Conservation (phyloP, 306 rosid genomes). For the Citrullus colocynthis region DNA sequence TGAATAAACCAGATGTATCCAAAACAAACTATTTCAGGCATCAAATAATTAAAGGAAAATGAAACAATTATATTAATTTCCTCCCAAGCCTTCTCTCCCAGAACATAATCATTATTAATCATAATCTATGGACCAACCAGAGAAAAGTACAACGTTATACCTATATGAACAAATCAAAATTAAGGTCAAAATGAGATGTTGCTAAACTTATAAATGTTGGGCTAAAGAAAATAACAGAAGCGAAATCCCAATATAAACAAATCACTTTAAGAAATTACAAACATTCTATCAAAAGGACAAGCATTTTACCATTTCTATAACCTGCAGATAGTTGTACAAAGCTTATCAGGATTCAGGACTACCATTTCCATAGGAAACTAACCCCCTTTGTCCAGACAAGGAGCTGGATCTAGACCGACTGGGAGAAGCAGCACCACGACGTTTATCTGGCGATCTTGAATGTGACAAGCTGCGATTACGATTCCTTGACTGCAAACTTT, state of each 20-base stretch:
- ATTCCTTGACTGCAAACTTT: conserved; percentile 30
- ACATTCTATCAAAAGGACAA: not conserved
- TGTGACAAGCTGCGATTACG: conserved; percentile 14
- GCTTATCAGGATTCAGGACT: conserved; percentile 36
- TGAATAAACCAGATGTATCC: no score
- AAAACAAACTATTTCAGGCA: no score
- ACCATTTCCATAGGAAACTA: conserved; percentile 79
- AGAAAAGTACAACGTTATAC: not conserved
- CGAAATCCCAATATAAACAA: not conserved
- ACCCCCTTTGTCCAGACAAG: conserved; percentile 54
- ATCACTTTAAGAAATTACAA: not conserved
- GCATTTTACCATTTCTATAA: not conserved
- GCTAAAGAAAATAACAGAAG: not conserved
- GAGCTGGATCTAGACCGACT: conserved; percentile 70
- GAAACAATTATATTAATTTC: not conserved
- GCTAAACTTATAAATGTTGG: not conserved
- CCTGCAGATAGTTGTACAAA: not conserved
- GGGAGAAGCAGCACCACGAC: conserved; percentile 30
- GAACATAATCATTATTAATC: not conserved
- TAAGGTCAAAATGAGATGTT: not conserved
- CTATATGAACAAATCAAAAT: not conserved
- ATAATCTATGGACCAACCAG: not conserved
- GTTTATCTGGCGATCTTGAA: conserved; percentile 57
- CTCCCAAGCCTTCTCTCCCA: not conserved
- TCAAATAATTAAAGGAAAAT: not conserved